These are phyloP conservation scores for Metschnikowia santaceciliae DNA, from an alignment of 805 yeast species.

Conservation along the genomic window DNA sequence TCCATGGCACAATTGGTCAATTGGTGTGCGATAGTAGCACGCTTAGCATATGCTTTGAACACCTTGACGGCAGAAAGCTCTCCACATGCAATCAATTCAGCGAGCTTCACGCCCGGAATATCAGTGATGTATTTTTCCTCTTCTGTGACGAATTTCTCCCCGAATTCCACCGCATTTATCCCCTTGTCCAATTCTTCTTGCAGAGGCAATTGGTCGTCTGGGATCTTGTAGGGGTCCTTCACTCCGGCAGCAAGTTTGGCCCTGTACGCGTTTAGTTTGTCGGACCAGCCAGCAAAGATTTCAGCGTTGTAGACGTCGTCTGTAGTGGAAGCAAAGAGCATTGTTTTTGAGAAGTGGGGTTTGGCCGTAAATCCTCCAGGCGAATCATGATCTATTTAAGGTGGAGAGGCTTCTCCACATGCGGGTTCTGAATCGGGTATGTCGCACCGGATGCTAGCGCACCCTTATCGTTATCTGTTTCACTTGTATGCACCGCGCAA, in stretches of 20 bases:
- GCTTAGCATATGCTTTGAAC: constrained; percentile 16
- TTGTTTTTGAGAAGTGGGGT: background rate
- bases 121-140: constrained; percentile 13
- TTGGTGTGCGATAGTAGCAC: constrained; percentile 19
- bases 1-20: constrained; percentile 21
- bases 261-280: constrained; percentile 31
- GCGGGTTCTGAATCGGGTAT: constrained; percentile 1
- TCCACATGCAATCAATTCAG: constrained; percentile 13
- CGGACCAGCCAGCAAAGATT: constrained; percentile 21
- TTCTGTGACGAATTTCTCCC: constrained; percentile 9
- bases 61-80: constrained; percentile 13
- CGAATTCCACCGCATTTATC: constrained; percentile 12
- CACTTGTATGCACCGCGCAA: background rate
- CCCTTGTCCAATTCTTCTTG: constrained; percentile 14
- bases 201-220: constrained; percentile 14
- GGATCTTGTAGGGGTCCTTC: constrained; percentile 11
- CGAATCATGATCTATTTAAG: background rate
- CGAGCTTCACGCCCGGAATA: constrained; percentile 12
- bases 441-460: constrained; percentile 3
- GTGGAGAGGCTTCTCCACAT: background rate
- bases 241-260: constrained; percentile 21
- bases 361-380: background rate
- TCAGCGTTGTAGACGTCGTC: constrained; percentile 9
- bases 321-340: constrained; percentile 2
- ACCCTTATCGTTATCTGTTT: background rate